phyloP scores from a whole-genome alignment of 73 alveolate species.

The Paramecium pentaurelia region DNA sequence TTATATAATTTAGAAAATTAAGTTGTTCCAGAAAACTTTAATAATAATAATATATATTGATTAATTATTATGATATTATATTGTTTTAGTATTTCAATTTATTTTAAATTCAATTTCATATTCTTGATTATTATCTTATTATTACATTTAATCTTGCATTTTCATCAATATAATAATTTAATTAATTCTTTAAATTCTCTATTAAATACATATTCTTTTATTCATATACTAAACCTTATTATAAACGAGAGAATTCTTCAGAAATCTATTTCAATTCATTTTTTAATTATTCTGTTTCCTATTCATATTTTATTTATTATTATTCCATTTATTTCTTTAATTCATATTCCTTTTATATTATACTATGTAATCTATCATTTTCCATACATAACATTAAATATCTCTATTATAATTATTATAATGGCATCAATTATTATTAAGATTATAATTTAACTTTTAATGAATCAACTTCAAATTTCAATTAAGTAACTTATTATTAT shows the following conservation, averaged over 20 bases:
- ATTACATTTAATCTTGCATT: neutral
- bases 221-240: slow-evolving; percentile 3
- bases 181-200: neutral
- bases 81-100: neutral
- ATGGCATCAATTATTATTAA: neutral
- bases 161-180: neutral
- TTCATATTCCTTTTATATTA: neutral
- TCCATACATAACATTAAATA: neutral
- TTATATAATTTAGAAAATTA: neutral
- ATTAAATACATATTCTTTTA: neutral
- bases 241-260: neutral
- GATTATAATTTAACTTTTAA: neutral
- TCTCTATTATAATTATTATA: neutral
- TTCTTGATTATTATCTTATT: neutral
- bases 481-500: neutral
- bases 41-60: neutral
- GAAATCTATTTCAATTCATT: neutral
- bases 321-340: neutral
- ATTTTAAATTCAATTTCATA: neutral
- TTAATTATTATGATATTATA: neutral
- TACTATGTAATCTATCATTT: slow-evolving; percentile 32
- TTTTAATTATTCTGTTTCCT: neutral
- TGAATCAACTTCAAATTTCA: neutral
- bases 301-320: neutral
- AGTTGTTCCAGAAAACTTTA: neutral